Conservation (phyloP, 1,284 basidiomycete genomes). For the Microbotryum lychnidis-dioicae region DNA sequence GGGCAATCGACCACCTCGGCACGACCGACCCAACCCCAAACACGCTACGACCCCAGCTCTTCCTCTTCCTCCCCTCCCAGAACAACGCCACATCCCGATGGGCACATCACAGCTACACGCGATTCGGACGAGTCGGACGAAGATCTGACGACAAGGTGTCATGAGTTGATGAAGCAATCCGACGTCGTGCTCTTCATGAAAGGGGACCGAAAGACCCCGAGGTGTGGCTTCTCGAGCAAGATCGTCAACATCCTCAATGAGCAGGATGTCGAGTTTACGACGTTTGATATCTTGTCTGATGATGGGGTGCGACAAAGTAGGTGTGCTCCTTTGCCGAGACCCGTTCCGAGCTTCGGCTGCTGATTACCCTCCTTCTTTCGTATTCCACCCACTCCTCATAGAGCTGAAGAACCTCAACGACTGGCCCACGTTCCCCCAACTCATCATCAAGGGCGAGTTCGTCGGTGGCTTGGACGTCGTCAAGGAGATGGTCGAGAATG, state of each 20-base stretch:
- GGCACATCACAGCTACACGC: slow-evolving; percentile 28
- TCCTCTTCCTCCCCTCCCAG: no score
- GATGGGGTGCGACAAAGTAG: slow-evolving; percentile 57
- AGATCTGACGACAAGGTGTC: slow-evolving; percentile 57
- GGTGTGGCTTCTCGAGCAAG: slow-evolving; percentile 69
- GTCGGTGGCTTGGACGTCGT: slow-evolving; percentile 54
- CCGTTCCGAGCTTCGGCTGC: neutral
- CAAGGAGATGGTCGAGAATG: slow-evolving; percentile 45
- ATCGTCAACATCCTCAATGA: slow-evolving; percentile 57
- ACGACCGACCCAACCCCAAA: slow-evolving; percentile 13
- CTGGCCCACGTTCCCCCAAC: slow-evolving; percentile 61
- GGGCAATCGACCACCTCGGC: slow-evolving; percentile 34
- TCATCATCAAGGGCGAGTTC: slow-evolving; percentile 61
- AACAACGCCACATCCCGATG: no score
- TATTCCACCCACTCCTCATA: slow-evolving; percentile 24
- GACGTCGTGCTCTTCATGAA: slow-evolving; percentile 94
- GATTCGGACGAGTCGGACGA: slow-evolving; percentile 53
- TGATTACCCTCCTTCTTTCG: neutral
- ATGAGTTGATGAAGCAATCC: slow-evolving; percentile 55
- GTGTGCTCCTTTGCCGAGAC: no score
- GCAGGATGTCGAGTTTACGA: slow-evolving; percentile 56
- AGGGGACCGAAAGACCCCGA: slow-evolving; percentile 74
- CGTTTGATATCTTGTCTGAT: slow-evolving; percentile 65
- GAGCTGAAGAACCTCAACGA: slow-evolving; percentile 55
- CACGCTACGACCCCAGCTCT: slow-evolving; percentile 17